phyloP scores from a whole-genome alignment of 2,329 filamentous ascomycete species.

The Aureobasidium lini region DNA sequence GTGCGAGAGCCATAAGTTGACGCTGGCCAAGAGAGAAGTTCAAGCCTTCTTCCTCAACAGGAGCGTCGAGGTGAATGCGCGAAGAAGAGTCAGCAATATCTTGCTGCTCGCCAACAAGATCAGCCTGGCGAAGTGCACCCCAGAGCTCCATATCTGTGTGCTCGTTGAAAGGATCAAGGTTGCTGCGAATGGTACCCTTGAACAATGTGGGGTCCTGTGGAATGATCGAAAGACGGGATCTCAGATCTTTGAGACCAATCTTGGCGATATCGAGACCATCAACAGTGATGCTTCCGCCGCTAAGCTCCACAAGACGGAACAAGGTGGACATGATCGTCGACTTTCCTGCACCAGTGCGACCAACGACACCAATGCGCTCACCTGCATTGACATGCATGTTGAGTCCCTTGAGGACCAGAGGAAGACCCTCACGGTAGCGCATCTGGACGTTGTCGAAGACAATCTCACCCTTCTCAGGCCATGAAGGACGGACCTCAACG shows the following conservation, averaged over 20 bases:
- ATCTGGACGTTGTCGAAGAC: slow-evolving; percentile 44
- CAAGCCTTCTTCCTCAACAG: slow-evolving; percentile 87
- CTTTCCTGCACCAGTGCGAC: slow-evolving; percentile 76
- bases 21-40: slow-evolving; percentile 95
- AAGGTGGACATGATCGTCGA: slow-evolving; percentile 76
- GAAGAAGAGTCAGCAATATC: slow-evolving; percentile 34
- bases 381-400: slow-evolving; percentile 64
- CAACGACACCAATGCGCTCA: slow-evolving; percentile 74
- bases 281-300: slow-evolving; percentile 40
- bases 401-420: slow-evolving; percentile 43
- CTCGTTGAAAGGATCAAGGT: slow-evolving; percentile 73
- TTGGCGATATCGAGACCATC: slow-evolving; percentile 55
- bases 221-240: slow-evolving; percentile 67
- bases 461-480: slow-evolving; percentile 78
- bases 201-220: slow-evolving; percentile 80
- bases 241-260: slow-evolving; percentile 66
- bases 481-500: slow-evolving; percentile 58
- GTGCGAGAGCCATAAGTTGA: slow-evolving; percentile 88
- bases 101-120: slow-evolving; percentile 54
- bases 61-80: slow-evolving; percentile 72
- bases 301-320: slow-evolving; percentile 58
- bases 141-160: slow-evolving; percentile 72
- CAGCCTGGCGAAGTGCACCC: slow-evolving; percentile 68
- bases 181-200: slow-evolving; percentile 69
- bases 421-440: slow-evolving; percentile 44